Percentiles rank a stretch among this genome's conserved stretches.
Conservation (phyloP, 1,284 basidiomycete genomes). For the Ustilago bromivora region DNA sequence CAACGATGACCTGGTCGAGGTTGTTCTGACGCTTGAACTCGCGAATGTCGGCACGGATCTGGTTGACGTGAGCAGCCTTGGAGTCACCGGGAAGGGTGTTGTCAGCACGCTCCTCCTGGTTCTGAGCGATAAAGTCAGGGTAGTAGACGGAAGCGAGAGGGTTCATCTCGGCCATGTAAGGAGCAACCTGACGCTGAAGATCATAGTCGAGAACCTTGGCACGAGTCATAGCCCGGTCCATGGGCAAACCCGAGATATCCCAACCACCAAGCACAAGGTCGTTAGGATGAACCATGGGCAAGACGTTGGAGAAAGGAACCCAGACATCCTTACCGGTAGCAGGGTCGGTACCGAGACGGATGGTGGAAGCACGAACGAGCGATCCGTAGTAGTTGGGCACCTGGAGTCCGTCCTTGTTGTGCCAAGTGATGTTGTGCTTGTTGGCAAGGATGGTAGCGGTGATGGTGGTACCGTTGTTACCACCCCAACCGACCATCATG, state of each 20-base stretch:
- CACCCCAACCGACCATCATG: conserved; percentile 96
- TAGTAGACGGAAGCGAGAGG: conserved; percentile 93
- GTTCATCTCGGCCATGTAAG: conserved; percentile 83
- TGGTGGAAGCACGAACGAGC: conserved; percentile 91
- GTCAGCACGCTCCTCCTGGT: conserved; percentile 95
- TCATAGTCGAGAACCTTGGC: conserved; percentile 96
- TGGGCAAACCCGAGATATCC: conserved; percentile 88
- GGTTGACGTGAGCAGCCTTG: conserved; percentile 91
- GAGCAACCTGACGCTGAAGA: conserved; percentile 92
- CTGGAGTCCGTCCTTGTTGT: conserved; percentile 91
- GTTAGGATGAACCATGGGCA: conserved; percentile 98
- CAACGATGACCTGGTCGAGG: conserved; percentile 85
- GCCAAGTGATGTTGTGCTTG: conserved; percentile 92
- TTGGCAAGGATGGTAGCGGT: conserved; percentile 96
- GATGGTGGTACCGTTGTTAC: conserved; percentile 96
- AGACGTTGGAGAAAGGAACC: conserved; percentile 90
- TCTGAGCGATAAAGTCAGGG: conserved; percentile 83
- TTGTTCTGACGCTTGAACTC: conserved; percentile 87
- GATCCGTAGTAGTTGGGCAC: conserved; percentile 86
- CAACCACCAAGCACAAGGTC: conserved; percentile 96
- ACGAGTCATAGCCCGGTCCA: conserved; percentile 94
- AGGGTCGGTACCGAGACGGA: conserved; percentile 88
- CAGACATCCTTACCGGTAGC: conserved; percentile 88
- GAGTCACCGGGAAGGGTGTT: conserved; percentile 87
- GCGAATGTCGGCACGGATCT: conserved; percentile 91